These are phyloP conservation scores for Euphorbia peplus DNA, from an alignment of 345 rosid genomes.

Conservation along the genomic window DNA sequence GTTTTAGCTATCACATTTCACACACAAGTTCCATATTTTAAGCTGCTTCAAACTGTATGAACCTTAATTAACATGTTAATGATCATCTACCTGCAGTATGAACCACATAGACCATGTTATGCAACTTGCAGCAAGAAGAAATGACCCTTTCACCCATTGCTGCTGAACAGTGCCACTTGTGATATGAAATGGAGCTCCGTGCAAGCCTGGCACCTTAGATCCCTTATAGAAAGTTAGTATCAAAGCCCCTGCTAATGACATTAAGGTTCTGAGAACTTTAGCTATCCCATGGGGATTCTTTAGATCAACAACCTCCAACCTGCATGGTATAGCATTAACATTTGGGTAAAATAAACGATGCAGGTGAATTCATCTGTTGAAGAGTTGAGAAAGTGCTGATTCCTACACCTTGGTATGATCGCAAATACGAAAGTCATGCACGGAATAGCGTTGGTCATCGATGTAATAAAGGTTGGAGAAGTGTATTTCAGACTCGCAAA, in stretches of 20 bases:
- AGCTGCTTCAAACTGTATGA: background rate
- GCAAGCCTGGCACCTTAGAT: slow-evolving; percentile 17
- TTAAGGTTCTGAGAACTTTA: slow-evolving; percentile 16
- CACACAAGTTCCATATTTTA: too few species aligned
- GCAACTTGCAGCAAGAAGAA: slow-evolving; percentile 25
- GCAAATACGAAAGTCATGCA: slow-evolving; percentile 26
- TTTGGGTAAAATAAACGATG: background rate
- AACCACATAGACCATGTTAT: slow-evolving; percentile 26
- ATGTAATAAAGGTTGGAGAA: slow-evolving; percentile 28
- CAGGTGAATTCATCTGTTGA: background rate
- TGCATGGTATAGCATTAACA: background rate
- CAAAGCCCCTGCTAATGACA: slow-evolving; percentile 21
- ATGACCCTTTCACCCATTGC: slow-evolving; percentile 30
- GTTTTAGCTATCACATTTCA: background rate
- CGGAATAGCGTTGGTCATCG: slow-evolving; percentile 26
- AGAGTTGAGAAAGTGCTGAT: background rate
- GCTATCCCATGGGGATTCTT: slow-evolving; percentile 18
- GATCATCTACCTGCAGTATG: slow-evolving; percentile 27
- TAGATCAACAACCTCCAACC: slow-evolving; percentile 25
- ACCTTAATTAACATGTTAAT: background rate
- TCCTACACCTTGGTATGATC: slow-evolving; percentile 20
- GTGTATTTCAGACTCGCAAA: slow-evolving; percentile 34
- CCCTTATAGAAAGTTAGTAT: slow-evolving; percentile 30
- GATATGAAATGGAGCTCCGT: slow-evolving; percentile 21
- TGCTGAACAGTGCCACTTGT: slow-evolving; percentile 11